phyloP scores from a whole-genome alignment of 1,284 basidiomycete species.

The Cutaneotrichosporon sp. region DNA sequence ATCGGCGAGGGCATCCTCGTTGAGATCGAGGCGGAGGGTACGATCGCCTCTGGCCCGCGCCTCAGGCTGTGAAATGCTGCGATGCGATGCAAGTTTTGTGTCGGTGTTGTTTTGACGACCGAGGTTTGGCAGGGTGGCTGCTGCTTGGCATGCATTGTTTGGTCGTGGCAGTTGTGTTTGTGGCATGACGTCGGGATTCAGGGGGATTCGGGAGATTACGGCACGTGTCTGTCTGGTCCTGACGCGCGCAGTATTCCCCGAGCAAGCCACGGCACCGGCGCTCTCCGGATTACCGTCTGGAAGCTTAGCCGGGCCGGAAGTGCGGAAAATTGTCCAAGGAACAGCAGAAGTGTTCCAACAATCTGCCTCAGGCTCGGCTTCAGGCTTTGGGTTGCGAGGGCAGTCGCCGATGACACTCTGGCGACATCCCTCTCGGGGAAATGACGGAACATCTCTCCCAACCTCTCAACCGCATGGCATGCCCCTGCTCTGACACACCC shows the following conservation, averaged over 20 bases:
- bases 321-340: neutral
- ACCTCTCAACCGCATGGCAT: no score
- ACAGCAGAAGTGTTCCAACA: no score
- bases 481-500: no score
- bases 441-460: no score
- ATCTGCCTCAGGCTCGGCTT: no score
- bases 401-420: no score
- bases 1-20: constrained; percentile 22
- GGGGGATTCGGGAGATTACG: neutral
- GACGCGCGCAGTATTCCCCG: neutral
- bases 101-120: neutral
- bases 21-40: constrained; percentile 22
- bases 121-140: no score
- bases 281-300: neutral
- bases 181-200: neutral
- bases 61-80: neutral
- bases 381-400: no score
- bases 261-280: neutral
- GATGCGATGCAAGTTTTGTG: neutral
- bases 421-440: no score
- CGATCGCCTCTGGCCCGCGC: neutral
- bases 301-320: neutral
- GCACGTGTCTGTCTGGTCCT: neutral
- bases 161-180: no score
- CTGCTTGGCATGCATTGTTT: no score